A percentile compares a stretch with the other conserved stretches of the same genome.
Evolutionary conservation across 2,329 filamentous ascomycete genomes (phyloP).

Genomic region (Ceratocystis papillata): DNA sequence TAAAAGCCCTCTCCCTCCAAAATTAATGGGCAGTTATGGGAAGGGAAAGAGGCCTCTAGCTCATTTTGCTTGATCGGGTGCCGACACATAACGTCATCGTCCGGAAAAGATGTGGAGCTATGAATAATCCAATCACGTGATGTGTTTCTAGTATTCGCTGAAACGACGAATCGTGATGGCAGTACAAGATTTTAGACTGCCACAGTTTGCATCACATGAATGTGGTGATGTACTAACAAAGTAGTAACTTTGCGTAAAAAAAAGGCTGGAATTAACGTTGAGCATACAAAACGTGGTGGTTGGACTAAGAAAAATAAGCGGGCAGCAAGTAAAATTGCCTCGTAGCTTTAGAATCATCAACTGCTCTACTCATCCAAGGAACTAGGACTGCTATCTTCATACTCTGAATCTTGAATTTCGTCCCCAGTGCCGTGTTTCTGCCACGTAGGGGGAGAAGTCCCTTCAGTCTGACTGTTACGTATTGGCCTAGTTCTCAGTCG

Average conservation of each 20-base stretch:
- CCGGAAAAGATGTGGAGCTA: background rate
- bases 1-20: background rate
- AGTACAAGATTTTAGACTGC: too few species aligned
- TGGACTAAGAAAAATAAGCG: background rate
- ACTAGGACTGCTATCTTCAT: background rate
- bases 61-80: background rate
- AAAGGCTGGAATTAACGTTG: too few species aligned
- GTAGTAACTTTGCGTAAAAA: too few species aligned
- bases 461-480: too few species aligned
- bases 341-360: background rate
- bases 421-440: background rate
- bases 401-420: conserved; percentile 11
- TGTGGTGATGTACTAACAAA: too few species aligned
- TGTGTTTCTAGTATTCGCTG: too few species aligned
- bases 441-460: background rate
- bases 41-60: background rate
- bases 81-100: conserved; percentile 5
- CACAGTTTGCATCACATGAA: background rate
- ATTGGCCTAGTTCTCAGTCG: background rate
- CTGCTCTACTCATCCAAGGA: background rate
- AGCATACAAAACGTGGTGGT: too few species aligned
- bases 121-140: background rate
- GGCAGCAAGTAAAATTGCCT: background rate
- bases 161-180: too few species aligned
- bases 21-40: background rate